These are phyloP conservation scores for Sphaerobolus stellatus DNA, from an alignment of 1,284 basidiomycete species.

Conservation along the genomic window DNA sequence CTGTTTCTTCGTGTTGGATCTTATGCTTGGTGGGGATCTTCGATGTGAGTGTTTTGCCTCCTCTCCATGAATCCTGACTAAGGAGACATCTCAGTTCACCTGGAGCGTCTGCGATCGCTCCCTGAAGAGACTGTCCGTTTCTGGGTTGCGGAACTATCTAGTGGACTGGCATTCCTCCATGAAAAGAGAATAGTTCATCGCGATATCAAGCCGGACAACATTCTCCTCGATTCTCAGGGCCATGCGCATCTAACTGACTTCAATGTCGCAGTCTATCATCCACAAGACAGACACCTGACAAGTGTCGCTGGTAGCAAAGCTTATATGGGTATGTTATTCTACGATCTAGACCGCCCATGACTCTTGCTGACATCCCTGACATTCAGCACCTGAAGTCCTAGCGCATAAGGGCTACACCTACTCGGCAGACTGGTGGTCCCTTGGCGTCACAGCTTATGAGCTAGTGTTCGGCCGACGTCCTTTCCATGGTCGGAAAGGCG, in stretches of 20 bases:
- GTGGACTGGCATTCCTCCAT: conserved; percentile 65
- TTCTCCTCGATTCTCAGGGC: conserved; percentile 61
- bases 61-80: conserved; percentile 23
- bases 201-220: conserved; percentile 54
- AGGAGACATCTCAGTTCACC: conserved; percentile 41
- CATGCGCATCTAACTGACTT: conserved; percentile 68
- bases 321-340: conserved; percentile 46
- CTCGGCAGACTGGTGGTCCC: conserved; percentile 65
- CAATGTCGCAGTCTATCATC: conserved; percentile 34
- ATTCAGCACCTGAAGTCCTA: conserved; percentile 59
- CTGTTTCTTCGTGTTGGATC: conserved; percentile 83
- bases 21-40: conserved; percentile 56
- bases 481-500: conserved; percentile 3
- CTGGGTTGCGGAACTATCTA: conserved; percentile 60
- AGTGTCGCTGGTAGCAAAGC: conserved; percentile 67
- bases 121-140: conserved; percentile 55
- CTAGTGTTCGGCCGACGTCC: conserved; percentile 45
- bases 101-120: conserved; percentile 48
- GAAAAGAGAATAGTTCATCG: conserved; percentile 39
- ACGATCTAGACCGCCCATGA: conserved; percentile 24
- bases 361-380: conserved; percentile 31
- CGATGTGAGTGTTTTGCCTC: conserved; percentile 21
- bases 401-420: conserved; percentile 46
- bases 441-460: conserved; percentile 61
- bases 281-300: conserved; percentile 43